These are phyloP conservation scores for Microcera coccophila DNA, from an alignment of 2,329 filamentous ascomycete species.

Conservation along the genomic window DNA sequence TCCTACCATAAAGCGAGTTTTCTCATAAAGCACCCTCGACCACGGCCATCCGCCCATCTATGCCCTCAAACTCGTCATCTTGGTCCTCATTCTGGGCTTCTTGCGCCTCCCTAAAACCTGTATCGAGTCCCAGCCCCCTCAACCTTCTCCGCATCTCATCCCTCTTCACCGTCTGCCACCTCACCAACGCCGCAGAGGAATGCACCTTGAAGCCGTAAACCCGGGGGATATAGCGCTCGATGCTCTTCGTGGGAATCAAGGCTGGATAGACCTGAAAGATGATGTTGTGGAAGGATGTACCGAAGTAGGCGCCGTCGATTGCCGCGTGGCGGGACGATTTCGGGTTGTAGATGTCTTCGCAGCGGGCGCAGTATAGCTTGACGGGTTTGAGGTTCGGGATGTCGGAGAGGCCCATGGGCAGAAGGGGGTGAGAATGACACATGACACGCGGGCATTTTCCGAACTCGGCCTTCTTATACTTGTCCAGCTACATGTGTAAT, in stretches of 20 bases:
- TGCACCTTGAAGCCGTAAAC: conserved; percentile 97
- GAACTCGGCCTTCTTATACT: conserved; percentile 97
- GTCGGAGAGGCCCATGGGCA: conserved; percentile 93
- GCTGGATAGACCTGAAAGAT: conserved; percentile 97
- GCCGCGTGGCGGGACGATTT: conserved; percentile 93
- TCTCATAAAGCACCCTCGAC: conserved; percentile 19
- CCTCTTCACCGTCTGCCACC: conserved; percentile 83
- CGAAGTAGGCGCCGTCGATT: conserved; percentile 97
- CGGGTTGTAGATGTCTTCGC: conserved; percentile 98
- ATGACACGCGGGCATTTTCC: conserved; percentile 96
- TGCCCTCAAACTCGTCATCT: conserved; percentile 44
- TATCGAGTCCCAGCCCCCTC: conserved; percentile 67
- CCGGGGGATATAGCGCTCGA: conserved; percentile 80
- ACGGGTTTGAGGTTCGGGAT: conserved; percentile 82
- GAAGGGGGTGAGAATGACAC: conserved; percentile 86
- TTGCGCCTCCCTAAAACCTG: conserved; percentile 70
- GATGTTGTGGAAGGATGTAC: conserved; percentile 97
- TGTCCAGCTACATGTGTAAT: conserved; percentile 68
- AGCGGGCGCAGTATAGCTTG: conserved; percentile 94
- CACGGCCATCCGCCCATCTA: conserved; percentile 29
- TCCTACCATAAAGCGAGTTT: neutral
- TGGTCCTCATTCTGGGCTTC: conserved; percentile 59
- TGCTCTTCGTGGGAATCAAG: conserved; percentile 79
- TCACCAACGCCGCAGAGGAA: conserved; percentile 76
- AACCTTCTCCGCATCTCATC: conserved; percentile 80